A percentile compares a stretch with the other conserved stretches of the same genome.
phyloP scores from a whole-genome alignment of 495 filamentous ascomycete genomes.

The Bathelium albidoporum region DNA sequence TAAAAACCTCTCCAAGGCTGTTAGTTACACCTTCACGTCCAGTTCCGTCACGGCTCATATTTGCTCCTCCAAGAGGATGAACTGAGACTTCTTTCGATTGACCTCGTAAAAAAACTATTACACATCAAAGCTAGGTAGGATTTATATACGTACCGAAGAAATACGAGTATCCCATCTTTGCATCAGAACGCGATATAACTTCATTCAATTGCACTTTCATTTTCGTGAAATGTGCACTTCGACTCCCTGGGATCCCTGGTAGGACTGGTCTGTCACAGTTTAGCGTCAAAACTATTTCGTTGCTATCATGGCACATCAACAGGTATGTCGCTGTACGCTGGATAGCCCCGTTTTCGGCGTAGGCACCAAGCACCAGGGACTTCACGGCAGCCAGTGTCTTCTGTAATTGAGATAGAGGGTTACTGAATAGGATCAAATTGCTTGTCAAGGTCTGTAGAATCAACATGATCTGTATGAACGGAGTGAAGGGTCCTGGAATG shows the following conservation, averaged over 20 bases:
- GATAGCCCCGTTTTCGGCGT: neutral
- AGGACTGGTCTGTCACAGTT: neutral
- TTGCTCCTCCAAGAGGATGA: slow-evolving; percentile 3
- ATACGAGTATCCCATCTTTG: slow-evolving; percentile 1
- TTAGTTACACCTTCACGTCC: slow-evolving; percentile 1
- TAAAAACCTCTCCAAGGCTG: neutral
- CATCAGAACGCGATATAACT: neutral
- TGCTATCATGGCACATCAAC: slow-evolving; percentile 1
- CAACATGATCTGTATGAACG: slow-evolving; percentile 1
- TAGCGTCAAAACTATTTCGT: neutral
- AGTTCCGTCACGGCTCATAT: slow-evolving; percentile 1
- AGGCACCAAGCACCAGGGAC: neutral
- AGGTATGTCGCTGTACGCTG: slow-evolving; percentile 1
- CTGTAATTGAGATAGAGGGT: neutral
- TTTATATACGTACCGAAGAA: neutral
- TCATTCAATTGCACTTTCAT: neutral
- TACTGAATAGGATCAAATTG: neutral
- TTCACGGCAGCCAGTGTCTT: neutral
- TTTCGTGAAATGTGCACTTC: neutral
- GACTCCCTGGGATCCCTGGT: neutral
- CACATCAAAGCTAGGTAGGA: neutral
- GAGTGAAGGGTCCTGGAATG: neutral
- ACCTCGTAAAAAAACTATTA: neutral
- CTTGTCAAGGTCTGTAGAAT: neutral
- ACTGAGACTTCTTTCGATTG: neutral